Evolutionary conservation across 371 early-diverging fungal species (phyloP), one percentile per base, ranked within the genome.

Genomic region (Syncephalastrum sp.): DNA sequence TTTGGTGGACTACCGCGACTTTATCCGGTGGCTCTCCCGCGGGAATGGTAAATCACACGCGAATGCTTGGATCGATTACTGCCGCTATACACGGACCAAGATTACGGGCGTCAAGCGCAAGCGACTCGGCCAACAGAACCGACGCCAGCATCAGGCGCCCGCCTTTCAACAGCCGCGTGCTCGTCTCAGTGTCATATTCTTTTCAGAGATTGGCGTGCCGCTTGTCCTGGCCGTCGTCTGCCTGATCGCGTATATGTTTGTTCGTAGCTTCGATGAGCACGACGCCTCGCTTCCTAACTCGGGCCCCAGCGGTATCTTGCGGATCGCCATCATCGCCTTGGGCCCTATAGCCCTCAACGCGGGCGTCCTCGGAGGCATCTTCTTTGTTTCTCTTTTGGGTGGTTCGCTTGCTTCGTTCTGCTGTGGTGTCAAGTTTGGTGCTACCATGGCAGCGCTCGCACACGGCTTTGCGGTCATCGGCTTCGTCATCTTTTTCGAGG

Each of bases 91-190:
- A 21, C 85, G 90, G 17, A 89, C 83, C 44, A 80, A 85, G 12
- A 84, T 87, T 52, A 91, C 91, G 0, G 91, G 91, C 24, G 81
- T 84, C 69, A 91, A 91, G 74, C 82, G 86, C 59, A 87, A 85
- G 68, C 86, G 85, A 77, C 7, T 75, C 82, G 38, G 38, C 12
- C 38, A 10, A 33, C 38, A 33, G 38, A 10, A 33, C 8, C 14
- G 76, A 74, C n/a, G 69, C 59, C 42, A 60, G 68, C 19, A 44
- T 47, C 33, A 69, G 59, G 13, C 83, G 81, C 13, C 82, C 12
- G 21, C 16, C 13, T 19, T 17, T 38, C 41, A 82, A 45, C 78
- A 83, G 46, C 82, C 89, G 24, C 74, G 83, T 3, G 89, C 89
- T 23, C 68, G 72, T 55, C 79, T 81, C 50, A 56, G 75, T 4